phyloP scores from a whole-genome alignment of 148 eudicot genomes.

The Beta vulgaris region DNA sequence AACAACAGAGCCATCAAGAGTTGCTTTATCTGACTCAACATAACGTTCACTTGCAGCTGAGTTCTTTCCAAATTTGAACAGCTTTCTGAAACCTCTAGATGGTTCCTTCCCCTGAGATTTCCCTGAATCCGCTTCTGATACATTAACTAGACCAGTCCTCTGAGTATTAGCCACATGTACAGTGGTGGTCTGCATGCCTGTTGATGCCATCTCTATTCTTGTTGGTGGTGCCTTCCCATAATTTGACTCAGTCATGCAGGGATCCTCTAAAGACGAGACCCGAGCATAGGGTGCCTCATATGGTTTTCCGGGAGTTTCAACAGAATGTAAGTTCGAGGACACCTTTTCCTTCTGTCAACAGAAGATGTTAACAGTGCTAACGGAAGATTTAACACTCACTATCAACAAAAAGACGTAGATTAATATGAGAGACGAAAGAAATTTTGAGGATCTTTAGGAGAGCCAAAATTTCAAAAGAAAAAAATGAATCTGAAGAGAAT shows the following conservation, averaged over 20 bases:
- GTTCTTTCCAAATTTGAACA: constrained; percentile 68
- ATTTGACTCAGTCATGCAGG: constrained; percentile 51
- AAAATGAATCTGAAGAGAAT: background rate
- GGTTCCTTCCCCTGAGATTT: constrained; percentile 60
- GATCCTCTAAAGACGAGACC: constrained; percentile 71
- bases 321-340: constrained; percentile 26
- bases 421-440: background rate
- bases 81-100: constrained; percentile 76
- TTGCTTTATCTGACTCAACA: constrained; percentile 45
- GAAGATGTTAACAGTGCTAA: background rate
- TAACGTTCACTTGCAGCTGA: constrained; percentile 50
- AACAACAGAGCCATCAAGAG: constrained; percentile 35
- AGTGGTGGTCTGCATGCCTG: constrained; percentile 32
- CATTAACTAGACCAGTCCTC: constrained; percentile 35
- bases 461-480: background rate
- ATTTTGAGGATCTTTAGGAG: background rate
- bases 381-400: background rate
- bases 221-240: constrained; percentile 52
- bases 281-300: constrained; percentile 83
- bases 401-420: background rate
- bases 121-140: constrained; percentile 47
- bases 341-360: constrained; percentile 41
- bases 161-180: constrained; percentile 43
- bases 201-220: constrained; percentile 26
- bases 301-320: constrained; percentile 35